Evolutionary conservation across 306 rosid species (phyloP).

Genomic region (Calophaca sinica): DNA sequence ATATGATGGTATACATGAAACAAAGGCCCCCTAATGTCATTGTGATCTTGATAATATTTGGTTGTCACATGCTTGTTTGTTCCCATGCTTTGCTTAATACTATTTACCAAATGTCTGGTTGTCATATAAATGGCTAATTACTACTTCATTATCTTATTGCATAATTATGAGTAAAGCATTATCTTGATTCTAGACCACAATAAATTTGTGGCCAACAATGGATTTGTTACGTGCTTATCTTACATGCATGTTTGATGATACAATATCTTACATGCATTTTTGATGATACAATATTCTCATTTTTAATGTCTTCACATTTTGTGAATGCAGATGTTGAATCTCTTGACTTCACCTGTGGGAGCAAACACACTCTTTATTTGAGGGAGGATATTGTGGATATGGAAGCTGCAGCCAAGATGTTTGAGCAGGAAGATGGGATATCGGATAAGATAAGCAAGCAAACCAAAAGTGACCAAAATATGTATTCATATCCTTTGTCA

Average conservation of each 20-base stretch:
- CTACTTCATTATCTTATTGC: slow-evolving; percentile 26
- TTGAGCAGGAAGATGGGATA: slow-evolving; percentile 74
- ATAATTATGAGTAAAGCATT: slow-evolving; percentile 18
- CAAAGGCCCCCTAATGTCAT: neutral
- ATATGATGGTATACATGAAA: neutral
- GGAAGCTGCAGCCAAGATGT: slow-evolving; percentile 87
- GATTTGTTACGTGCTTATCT: slow-evolving; percentile 3
- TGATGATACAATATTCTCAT: neutral
- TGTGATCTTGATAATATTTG: slow-evolving; percentile 36
- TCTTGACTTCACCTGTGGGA: slow-evolving; percentile 76
- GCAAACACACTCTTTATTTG: slow-evolving; percentile 60
- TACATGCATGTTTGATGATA: slow-evolving; percentile 6
- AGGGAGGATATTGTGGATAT: slow-evolving; percentile 78
- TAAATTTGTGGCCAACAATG: slow-evolving; percentile 13
- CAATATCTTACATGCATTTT: slow-evolving; percentile 2
- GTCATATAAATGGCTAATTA: neutral
- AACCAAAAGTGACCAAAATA: slow-evolving; percentile 56
- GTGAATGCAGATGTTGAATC: slow-evolving; percentile 65
- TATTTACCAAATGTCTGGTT: slow-evolving; percentile 33
- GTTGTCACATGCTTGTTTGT: slow-evolving; percentile 27
- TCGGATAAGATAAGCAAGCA: slow-evolving; percentile 57
- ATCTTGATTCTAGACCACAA: slow-evolving; percentile 20
- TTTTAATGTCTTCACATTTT: slow-evolving; percentile 32
- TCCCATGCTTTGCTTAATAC: slow-evolving; percentile 13
- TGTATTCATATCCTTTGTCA: slow-evolving; percentile 68